A percentile compares a stretch with the other conserved stretches of the same genome.
phyloP scores from a whole-genome alignment of 2,329 filamentous ascomycete genomes.

The Penicillium decumbens region DNA sequence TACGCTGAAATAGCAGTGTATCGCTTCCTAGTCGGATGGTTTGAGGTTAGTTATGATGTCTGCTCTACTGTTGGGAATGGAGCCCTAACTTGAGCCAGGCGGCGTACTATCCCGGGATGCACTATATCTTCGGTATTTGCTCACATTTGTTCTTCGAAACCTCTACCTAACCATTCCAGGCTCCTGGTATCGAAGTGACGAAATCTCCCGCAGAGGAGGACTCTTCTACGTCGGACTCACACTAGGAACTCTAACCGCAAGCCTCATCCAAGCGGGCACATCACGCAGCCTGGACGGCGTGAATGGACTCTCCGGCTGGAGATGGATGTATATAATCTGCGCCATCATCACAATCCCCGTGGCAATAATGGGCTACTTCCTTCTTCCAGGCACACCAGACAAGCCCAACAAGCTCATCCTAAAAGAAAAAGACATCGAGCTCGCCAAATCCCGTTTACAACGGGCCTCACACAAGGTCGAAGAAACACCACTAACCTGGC shows the following conservation, averaged over 20 bases:
- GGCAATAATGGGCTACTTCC: slow-evolving; percentile 48
- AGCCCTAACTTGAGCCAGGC: slow-evolving; percentile 16
- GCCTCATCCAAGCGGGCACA: slow-evolving; percentile 47
- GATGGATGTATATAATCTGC: slow-evolving; percentile 57
- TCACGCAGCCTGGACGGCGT: slow-evolving; percentile 43
- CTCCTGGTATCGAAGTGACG: slow-evolving; percentile 50
- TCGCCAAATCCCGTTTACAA: slow-evolving; percentile 46
- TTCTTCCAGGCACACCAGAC: slow-evolving; percentile 51
- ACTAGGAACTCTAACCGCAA: slow-evolving; percentile 51
- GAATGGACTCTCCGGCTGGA: slow-evolving; percentile 47
- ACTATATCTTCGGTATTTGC: slow-evolving; percentile 38
- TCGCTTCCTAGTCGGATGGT: slow-evolving; percentile 53
- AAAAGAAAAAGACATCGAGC: slow-evolving; percentile 44
- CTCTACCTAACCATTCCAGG: slow-evolving; percentile 11
- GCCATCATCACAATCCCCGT: slow-evolving; percentile 54
- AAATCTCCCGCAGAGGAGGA: slow-evolving; percentile 48
- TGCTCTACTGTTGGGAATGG: background rate
- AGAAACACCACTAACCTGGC: slow-evolving; percentile 27
- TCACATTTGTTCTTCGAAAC: no score
- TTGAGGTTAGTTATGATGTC: slow-evolving; percentile 38
- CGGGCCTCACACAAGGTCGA: slow-evolving; percentile 40
- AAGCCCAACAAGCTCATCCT: slow-evolving; percentile 49
- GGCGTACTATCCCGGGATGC: slow-evolving; percentile 39
- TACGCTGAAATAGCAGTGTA: slow-evolving; percentile 52
- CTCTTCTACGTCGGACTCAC: slow-evolving; percentile 52